Base-by-base conservation (phyloP, 768 basidiomycete genomes). In the Nevesoporus exiguus region DNA sequence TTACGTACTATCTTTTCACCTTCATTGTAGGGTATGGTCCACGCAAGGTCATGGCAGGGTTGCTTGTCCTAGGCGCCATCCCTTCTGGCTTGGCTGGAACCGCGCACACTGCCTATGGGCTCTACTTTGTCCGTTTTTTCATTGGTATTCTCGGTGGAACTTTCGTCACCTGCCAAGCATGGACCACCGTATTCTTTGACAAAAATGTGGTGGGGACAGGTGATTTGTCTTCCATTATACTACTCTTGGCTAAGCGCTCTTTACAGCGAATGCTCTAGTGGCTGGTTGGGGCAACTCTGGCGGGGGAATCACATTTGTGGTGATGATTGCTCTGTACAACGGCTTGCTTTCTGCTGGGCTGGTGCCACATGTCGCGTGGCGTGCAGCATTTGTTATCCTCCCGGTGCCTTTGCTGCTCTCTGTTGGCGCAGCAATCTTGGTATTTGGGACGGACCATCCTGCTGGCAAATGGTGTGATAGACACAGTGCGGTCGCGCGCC, bases 111-210 rank as follows among this genome's bases (percentile, higher is more conserved):
- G 77, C 74, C 1, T 22, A 47, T 2, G 72, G 76, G 0, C 71
- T 83, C 0, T 77, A 78, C 47, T 60, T 66, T 2, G 36, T 81
- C 30, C 75, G 83, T 0, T 83, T 83, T 63, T 82, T 84, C 62
- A 81, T 83, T 42, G 81, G 82, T 9, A 79, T 84, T 43, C 72
- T 83, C 2, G 84, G 84, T 8, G 83, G 69, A 0, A 80, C 82
- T 1, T 85, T 85, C 54, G 80, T 86, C 1, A 76, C 83, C 5
- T 83, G 81, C 55, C 78, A 83, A 49, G 77, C 78, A 2, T 83
- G 84, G 80, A 82, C 82, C 9, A 81, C 84, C 0, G 70, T 68
- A 4, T 84, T 85, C 67, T 85, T 80, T 63, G 81, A 83, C 64
- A 82, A 77, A 41, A 66, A 66, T 37, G 62, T 73, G 37, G 76